Base-by-base conservation (phyloP, 179 eudicot species). In the Spinacia oleracea region DNA sequence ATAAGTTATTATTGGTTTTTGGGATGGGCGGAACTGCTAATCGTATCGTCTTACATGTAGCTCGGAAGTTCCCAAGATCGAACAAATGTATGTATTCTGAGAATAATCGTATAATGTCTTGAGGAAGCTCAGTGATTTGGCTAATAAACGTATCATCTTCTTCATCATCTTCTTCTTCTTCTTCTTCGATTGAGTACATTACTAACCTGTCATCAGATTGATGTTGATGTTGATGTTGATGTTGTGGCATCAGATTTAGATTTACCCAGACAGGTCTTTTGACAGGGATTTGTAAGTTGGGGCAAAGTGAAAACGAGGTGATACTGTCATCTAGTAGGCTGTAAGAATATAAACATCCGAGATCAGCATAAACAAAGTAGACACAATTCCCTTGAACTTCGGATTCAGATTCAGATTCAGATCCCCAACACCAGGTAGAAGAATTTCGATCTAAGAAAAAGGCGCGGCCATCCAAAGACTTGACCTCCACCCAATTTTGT, bases 371-470 rank as follows among this genome's bases (percentile, higher is more conserved):
- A 23, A 45, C 0, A 23, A 45, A 45, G 34, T 59, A 59, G 64
- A 70, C n/a, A 12, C 38, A 70, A 45, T 70, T 45, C 20, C 8
- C 56, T 70, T 43, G 3, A 14, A 70, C 56, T 56, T 16, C 21
- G 18, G 23, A 6, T 15, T n/a, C n/a, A n/a, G 23, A 53, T 15
- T 15, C 18, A 7, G 20, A n/a, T n/a, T n/a, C 0, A 4, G 59
- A 5, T 55, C 59, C 59, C 76, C 65, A 73, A 6, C 76, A 73
- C 76, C 76, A 73, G 0, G 76, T 73, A 20, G 40, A 34, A 55
- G 62, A 72, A 31, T 72, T 31, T 3, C 0, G 6, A 4, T 16
- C 75, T 12, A 72, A n/a, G 27, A 53, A 73, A 73, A 73, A 10
- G 16, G 29, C 25, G 0, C 76, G 64, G 7, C 59, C 64, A 29